Evolutionary conservation across 352 stramenopile species (phyloP), one percentile per base, ranked within the genome.

Genomic region (Phytophthora boehmeriae): DNA sequence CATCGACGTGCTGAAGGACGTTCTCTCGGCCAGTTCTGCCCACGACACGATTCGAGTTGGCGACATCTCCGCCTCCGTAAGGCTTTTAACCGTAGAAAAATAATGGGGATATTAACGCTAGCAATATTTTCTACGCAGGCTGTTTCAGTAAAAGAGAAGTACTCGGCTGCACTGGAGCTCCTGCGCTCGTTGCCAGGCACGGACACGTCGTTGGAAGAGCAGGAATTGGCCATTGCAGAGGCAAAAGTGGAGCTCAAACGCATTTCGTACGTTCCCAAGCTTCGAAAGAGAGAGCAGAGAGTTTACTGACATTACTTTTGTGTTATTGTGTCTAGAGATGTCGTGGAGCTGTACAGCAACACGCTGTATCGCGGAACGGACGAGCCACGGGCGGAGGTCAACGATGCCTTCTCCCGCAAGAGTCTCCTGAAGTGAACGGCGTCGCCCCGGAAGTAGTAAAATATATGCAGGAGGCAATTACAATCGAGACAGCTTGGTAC

Each of bases 1-100:
- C 28, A 95, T 95, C 53, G 86, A 95, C 39, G 83, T 92, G 59
- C 76, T 95, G 28, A 95, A 92, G 59, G 86, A 95, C 64, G 83
- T 95, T 49, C 59, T 92, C 22, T 83, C 84, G 19, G 83, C 83
- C n/a, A 81, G 68, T 14, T 88, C 84, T 16, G 81, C 67, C 30
- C 84, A 95, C 55, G 86, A 93, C 44, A 89, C 80, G 14, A 92
- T 85, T 44, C 71, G 86, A 20, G 74, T 95, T 19, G 86, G 86
- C 57, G 86, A 95, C 52, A 72, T 95, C 28, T 93, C 86, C n/a
- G 66, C 82, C 1, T 91, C 86, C 43, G 86, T 92, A 69, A 44
- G 72, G 6, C 8, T 38, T 45, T 48, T 5, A 8, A 23, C 49
- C 23, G 16, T 45, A 43, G 13, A 46, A 39, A 30, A 30, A 3